phyloP scores from a whole-genome alignment of 768 basidiomycete genomes.

The Cubamyces sp. region DNA sequence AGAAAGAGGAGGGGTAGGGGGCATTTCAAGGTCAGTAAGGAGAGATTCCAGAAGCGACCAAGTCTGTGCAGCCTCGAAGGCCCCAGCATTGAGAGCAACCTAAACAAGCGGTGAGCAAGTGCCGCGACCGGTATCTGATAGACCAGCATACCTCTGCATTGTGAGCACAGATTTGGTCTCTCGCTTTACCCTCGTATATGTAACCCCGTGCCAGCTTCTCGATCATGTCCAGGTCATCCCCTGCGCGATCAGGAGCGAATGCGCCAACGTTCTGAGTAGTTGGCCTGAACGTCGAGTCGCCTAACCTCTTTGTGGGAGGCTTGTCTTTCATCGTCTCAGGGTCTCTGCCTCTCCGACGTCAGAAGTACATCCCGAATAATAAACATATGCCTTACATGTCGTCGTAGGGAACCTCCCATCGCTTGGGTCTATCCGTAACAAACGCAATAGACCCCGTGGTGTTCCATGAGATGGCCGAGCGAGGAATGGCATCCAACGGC shows the following conservation, averaged over 20 bases:
- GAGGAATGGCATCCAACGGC: constrained; percentile 69
- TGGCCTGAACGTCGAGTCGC: constrained; percentile 58
- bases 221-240: constrained; percentile 54
- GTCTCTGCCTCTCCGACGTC: constrained; percentile 35
- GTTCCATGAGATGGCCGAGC: constrained; percentile 69
- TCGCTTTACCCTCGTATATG: constrained; percentile 52
- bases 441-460: constrained; percentile 67
- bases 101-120: constrained; percentile 12
- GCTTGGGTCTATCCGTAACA: constrained; percentile 53
- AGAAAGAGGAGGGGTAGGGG: constrained; percentile 32
- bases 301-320: constrained; percentile 55
- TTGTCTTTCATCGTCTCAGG: constrained; percentile 39
- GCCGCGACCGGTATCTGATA: not conserved
- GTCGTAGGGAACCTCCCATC: constrained; percentile 78
- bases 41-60: constrained; percentile 70
- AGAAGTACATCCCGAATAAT: not conserved
- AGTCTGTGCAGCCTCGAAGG: constrained; percentile 58
- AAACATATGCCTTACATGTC: constrained; percentile 58
- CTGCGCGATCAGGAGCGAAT: constrained; percentile 41
- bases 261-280: constrained; percentile 61
- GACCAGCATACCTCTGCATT: constrained; percentile 58
- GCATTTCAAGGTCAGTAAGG: constrained; percentile 50
- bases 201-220: constrained; percentile 67
- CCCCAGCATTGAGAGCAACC: constrained; percentile 59
- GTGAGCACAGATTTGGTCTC: constrained; percentile 51